phyloP scores from a whole-genome alignment of 805 yeast genomes.

The Candida sanyiensis region DNA sequence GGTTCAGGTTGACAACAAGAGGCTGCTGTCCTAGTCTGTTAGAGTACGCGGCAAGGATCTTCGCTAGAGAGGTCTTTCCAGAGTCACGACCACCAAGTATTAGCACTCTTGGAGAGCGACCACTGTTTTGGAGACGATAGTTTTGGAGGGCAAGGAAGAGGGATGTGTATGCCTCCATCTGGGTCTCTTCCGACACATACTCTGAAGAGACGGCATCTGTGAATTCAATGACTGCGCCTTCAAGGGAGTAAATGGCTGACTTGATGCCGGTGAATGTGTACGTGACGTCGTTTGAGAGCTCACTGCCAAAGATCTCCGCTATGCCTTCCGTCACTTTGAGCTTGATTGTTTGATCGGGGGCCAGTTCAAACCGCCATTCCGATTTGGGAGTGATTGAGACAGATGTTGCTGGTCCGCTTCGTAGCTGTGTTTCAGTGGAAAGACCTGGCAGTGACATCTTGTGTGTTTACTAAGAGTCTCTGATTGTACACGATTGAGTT shows the following conservation, averaged over 20 bases:
- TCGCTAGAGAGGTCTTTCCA: conserved; percentile 76
- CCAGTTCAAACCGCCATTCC: conserved; percentile 79
- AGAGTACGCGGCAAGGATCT: conserved; percentile 70
- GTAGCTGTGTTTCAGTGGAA: not conserved
- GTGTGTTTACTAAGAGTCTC: too few relatives aligned
- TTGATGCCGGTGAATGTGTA: conserved; percentile 52
- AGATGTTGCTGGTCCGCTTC: not conserved
- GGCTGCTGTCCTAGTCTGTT: conserved; percentile 66
- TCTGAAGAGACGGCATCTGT: conserved; percentile 42
- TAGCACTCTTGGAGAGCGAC: conserved; percentile 44
- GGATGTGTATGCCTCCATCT: conserved; percentile 57
- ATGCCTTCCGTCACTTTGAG: conserved; percentile 57
- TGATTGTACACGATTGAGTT: too few relatives aligned
- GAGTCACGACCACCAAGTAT: conserved; percentile 65
- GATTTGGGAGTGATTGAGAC: conserved; percentile 30
- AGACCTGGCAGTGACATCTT: conserved; percentile 12
- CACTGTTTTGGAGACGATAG: conserved; percentile 28
- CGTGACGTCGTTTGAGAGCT: conserved; percentile 66
- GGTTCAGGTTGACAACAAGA: conserved; percentile 72
- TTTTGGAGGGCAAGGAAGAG: conserved; percentile 74
- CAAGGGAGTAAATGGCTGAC: conserved; percentile 51
- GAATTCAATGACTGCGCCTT: conserved; percentile 52
- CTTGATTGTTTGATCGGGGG: conserved; percentile 42
- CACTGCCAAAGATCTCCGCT: conserved; percentile 92
- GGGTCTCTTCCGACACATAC: conserved; percentile 66